Evolutionary conservation across 805 yeast genomes (phyloP), one percentile per base, ranked within the genome.

Genomic region (Blastobotrys peoriensis): DNA sequence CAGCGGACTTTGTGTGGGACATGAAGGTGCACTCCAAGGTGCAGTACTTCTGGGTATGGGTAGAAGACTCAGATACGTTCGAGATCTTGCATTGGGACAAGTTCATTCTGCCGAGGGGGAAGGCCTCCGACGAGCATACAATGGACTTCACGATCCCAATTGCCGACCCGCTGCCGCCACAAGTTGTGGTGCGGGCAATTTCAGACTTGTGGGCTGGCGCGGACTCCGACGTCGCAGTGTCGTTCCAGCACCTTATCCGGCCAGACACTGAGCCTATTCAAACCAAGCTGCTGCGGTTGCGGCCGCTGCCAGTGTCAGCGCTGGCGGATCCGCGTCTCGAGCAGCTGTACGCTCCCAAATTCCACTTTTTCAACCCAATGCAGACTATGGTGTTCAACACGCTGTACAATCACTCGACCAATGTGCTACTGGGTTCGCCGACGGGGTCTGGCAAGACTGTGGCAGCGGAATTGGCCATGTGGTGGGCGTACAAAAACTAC

Each of bases 361-460:
- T 93, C 69, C 76, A 76, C 45, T 91, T 85, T 64, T 93, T 93
- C 73, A 93, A 93, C 60, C 98, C 98, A 3, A 89, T 93, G 96
- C 98, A 93, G 65, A 91, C 98, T 0, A 91, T 91, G 98, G 76
- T 83, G 0, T 93, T 93, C 67, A 95, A 89, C 59, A 77, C 96
- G 0, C 65, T 93, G 38, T 93, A 89, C 66, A 80, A 93, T 62
- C 67, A 83, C 1, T 77, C 83, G 50, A 74, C 83, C 1, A 85
- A 84, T 60, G 89, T 83, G 0, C 85, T 93, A 62, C 86, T 93
- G 37, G 99, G 99, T 6, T 88, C 98, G 0, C 99, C 99, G 2
- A 93, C 98, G 2, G 98, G 98, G 19, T 91, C 97, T 0, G 99
- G 99, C 54, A 93, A 93, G 63, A 93, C 98, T 0, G 83, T 93